Evolutionary conservation across 208 protist species (phyloP), one percentile per base, ranked within the genome.

Genomic region (Wallacemonas rigidus): DNA sequence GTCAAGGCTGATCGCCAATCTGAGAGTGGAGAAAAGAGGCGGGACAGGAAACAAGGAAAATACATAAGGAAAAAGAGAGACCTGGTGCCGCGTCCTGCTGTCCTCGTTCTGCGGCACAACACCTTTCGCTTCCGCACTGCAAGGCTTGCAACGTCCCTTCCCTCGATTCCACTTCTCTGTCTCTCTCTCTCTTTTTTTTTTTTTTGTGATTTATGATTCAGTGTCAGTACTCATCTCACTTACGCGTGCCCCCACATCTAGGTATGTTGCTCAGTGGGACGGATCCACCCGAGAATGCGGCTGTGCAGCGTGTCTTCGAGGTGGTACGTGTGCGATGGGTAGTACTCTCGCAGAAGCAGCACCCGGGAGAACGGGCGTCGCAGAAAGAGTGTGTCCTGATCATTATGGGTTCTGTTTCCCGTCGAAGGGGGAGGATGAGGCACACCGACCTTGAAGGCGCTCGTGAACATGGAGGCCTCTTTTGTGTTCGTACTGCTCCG

Each of bases 271-370:
- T 65, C 43, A 53, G 41, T 35, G 1, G 82, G 72, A 11, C 83
- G 75, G 3, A 88, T 72, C 83, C 83, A 88, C 12, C 79, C 83
- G 1, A 85, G 45, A 54, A 88, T 85, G 3, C 51, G 43, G 39
- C 83, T 76, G 55, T 75, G 69, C 36, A 71, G 63, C 3, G 72
- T 85, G 69, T 88, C 83, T 58, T 88, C 69, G 8, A 88, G 64
- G 40, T 77, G 83, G 38, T 81, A 82, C 3, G 67, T 55, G 1
- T 74, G 58, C 54, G 75, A 75, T 38, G 72, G 73, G 54, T 73
- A 67, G 69, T 83, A 80, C 57, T 81, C 83, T 41, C 74, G 53
- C 40, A 88, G 72, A 4, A 85, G 74, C 2, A 88, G 60, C 40
- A 85, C 77, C 43, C 83, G 79, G 3, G 69, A 72, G 69, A 73